Percentiles rank a stretch among this genome's conserved stretches.
Conservation (phyloP, 495 filamentous ascomycete genomes). For the Copromyces sp. region DNA sequence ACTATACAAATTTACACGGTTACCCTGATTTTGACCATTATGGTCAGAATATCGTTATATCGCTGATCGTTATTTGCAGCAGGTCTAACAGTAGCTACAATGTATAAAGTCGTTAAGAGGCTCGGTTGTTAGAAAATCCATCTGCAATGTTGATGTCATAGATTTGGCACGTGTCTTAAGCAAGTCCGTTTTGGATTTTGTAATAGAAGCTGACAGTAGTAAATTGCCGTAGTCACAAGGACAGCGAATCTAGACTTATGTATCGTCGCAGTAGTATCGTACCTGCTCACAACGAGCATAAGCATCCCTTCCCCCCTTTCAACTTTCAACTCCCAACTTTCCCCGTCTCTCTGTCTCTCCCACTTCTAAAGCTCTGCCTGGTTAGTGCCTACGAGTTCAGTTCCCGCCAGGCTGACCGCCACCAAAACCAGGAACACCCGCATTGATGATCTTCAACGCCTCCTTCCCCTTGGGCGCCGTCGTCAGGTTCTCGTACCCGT, state of each 20-base stretch:
- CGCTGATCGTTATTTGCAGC: no score
- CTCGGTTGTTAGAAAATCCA: background rate
- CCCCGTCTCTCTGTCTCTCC: background rate
- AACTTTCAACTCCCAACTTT: no score
- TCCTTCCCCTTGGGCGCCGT: slow-evolving; percentile 69
- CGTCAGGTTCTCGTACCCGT: slow-evolving; percentile 75
- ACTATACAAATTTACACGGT: no score
- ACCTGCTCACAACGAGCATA: background rate
- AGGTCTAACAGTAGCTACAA: no score
- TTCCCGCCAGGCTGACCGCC: no score
- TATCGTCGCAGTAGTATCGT: background rate
- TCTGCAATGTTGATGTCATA: background rate
- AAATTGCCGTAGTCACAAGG: no score
- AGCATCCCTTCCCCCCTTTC: background rate
- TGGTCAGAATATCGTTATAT: no score
- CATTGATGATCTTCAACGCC: slow-evolving; percentile 26
- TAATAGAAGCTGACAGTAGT: no score
- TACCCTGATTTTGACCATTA: no score
- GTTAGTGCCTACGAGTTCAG: no score
- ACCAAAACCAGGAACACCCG: background rate
- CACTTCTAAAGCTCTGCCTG: background rate
- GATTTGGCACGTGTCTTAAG: background rate
- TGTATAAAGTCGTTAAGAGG: no score
- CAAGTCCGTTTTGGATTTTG: background rate
- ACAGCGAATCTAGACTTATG: background rate